Evolutionary conservation across 2,329 filamentous ascomycete genomes (phyloP).

Genomic region (Cordyceps fumosorosea): DNA sequence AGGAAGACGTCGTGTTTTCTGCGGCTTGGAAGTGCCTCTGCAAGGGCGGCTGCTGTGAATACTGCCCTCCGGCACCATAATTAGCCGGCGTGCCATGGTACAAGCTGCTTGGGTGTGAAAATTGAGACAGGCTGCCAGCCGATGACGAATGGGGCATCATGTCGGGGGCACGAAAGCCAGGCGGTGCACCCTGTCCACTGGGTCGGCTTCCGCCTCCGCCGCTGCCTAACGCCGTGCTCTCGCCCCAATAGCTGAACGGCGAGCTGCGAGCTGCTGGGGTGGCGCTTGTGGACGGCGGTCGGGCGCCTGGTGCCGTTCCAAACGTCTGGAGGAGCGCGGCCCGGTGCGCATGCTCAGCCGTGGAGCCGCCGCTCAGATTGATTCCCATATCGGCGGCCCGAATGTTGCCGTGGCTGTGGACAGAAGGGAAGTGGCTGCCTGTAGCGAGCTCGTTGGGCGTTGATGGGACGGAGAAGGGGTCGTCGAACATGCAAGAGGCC

Average conservation of each 20-base stretch:
- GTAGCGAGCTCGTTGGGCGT: not conserved
- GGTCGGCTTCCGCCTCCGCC: constrained; percentile 15
- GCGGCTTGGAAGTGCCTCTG: constrained; percentile 23
- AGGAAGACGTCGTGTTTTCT: constrained; percentile 28
- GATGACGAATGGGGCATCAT: constrained; percentile 20
- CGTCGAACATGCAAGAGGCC: constrained; percentile 1
- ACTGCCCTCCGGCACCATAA: not conserved
- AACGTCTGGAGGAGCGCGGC: constrained; percentile 31
- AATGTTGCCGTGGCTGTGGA: constrained; percentile 15
- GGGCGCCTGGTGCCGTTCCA: constrained; percentile 13
- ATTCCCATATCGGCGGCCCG: constrained; percentile 10
- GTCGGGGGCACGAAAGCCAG: constrained; percentile 17
- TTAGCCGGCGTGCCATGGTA: constrained; percentile 39
- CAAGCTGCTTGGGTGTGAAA: constrained; percentile 45
- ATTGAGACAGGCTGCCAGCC: constrained; percentile 24
- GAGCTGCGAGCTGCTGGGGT: constrained; percentile 21
- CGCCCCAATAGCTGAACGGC: constrained; percentile 25
- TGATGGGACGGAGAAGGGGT: constrained; percentile 7
- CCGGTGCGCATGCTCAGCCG: constrained; percentile 26
- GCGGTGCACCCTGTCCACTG: constrained; percentile 16
- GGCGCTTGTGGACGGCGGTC: constrained; percentile 1
- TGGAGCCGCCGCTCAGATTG: constrained; percentile 15
- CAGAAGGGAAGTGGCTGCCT: not conserved
- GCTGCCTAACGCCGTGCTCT: constrained; percentile 2
- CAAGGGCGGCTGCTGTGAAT: constrained; percentile 12